A percentile compares a stretch with the other conserved stretches of the same genome.
Evolutionary conservation across 306 rosid genomes (phyloP).

Genomic region (Glycyrrhiza uralensis): DNA sequence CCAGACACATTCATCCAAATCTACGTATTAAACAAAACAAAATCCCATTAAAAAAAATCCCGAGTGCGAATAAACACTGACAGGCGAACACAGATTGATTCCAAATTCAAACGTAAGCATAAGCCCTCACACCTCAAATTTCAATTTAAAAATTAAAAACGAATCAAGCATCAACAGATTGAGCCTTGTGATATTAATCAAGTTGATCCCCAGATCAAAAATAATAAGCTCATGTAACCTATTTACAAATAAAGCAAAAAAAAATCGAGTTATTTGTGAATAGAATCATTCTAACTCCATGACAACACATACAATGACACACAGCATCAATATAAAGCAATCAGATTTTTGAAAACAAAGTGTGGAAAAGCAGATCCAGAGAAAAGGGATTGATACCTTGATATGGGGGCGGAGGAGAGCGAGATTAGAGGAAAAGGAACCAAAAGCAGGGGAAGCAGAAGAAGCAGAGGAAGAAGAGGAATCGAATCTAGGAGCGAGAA

Average conservation of each 20-base stretch:
- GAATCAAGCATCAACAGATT: not conserved
- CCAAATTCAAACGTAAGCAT: not conserved
- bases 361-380: constrained; percentile 32
- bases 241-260: not conserved
- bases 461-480: constrained; percentile 53
- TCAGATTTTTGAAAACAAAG: not conserved
- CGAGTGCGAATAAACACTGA: not conserved
- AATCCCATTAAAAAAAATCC: not conserved
- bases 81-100: not conserved
- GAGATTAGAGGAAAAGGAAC: constrained; percentile 72
- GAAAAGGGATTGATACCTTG: constrained; percentile 49
- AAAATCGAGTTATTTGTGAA: not conserved
- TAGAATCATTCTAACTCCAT: not conserved
- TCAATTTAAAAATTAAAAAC: not conserved
- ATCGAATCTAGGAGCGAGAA: constrained; percentile 72
- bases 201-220: constrained; percentile 24
- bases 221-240: not conserved
- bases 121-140: not conserved
- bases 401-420: constrained; percentile 61
- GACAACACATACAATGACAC: not conserved
- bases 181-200: not conserved
- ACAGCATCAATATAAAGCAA: not conserved
- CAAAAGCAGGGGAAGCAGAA: constrained; percentile 52
- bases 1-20: constrained; percentile 14
- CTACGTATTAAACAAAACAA: not conserved